phyloP scores from a whole-genome alignment of 208 protist genomes.

The Novymonas esmeraldas region DNA sequence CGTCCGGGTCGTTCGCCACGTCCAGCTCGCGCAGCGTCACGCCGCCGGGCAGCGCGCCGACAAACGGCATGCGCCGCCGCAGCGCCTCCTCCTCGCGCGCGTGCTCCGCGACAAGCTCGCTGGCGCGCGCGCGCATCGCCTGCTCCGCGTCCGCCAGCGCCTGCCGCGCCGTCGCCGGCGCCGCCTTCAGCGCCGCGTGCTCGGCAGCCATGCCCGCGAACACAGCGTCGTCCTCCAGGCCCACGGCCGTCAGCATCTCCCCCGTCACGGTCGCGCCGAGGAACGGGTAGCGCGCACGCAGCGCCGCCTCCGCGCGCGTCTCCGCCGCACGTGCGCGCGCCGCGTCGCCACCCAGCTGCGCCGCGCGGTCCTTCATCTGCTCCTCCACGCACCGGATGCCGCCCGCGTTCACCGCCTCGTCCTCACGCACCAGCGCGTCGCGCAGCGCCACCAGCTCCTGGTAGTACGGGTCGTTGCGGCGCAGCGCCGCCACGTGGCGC shows the following conservation, averaged over 20 bases:
- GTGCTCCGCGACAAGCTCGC: slow-evolving; percentile 10
- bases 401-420: slow-evolving; percentile 32
- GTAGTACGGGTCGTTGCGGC: slow-evolving; percentile 46
- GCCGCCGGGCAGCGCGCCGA: slow-evolving; percentile 27
- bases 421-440: slow-evolving; percentile 36
- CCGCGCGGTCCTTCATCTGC: slow-evolving; percentile 37
- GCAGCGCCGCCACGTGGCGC: slow-evolving; percentile 17
- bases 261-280: too few species aligned
- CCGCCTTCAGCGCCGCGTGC: slow-evolving; percentile 18
- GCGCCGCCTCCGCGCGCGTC: too few species aligned
- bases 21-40: slow-evolving; percentile 41
- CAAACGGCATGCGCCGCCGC: slow-evolving; percentile 31
- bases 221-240: too few species aligned
- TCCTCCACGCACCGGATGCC: slow-evolving; percentile 45
- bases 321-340: too few species aligned
- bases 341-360: slow-evolving; percentile 33
- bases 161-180: slow-evolving; percentile 17
- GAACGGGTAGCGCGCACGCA: too few species aligned
- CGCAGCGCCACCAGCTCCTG: slow-evolving; percentile 49
- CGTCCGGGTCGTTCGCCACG: slow-evolving; percentile 28
- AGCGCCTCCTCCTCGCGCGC: slow-evolving; percentile 33
- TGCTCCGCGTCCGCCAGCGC: slow-evolving; percentile 23
- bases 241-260: too few species aligned
- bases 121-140: slow-evolving; percentile 28
- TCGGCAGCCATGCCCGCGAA: too few species aligned